Evolutionary conservation across 2,329 filamentous ascomycete genomes (phyloP), one percentile per base, ranked within the genome.

Genomic region (Lecanicillium sp.): DNA sequence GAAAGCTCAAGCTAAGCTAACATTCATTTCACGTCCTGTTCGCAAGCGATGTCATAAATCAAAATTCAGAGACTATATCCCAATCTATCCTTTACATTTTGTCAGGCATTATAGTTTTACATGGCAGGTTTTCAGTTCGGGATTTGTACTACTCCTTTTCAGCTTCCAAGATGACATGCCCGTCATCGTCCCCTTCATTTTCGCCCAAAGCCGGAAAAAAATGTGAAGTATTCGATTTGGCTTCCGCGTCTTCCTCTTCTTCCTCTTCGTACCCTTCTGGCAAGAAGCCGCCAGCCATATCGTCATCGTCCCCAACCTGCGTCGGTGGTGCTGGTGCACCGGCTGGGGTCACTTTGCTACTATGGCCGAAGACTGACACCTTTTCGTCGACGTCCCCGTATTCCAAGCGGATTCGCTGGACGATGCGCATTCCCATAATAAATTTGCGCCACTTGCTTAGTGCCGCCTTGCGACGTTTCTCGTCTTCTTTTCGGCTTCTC

Each of bases 361-460:
- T 74, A 23, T 78, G 77, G 35, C 78, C 79, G 52, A 80, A 71
- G 1, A 78, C 72, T 14, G 80, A 75, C 3, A 73, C 67, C 21
- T 67, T 67, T 9, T 76, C 73, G 36, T 72, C 69, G 4, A 78
- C 69, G 30, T 82, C 75, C 1, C 86, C 87, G 62, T 94, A 94
- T 52, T 95, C 87, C 47, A 82, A 76, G 33, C 75, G 75, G 33
- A 94, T 84, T 41, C 89, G 77, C 62, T 93, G 78, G 17, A 88
- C 75, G 49, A 97, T 93, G 3, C 89, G 77, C 66, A 96, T 62
- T 0, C 90, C 90, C 73, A 90, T 87, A 12, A 95, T 66, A 56
- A 96, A 88, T 64, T 87, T 94, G 49, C 87, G 79, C 93, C 93
- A 98, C 55, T 82, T 79, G 1, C 77, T 78, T 38, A 97, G 62